Evolutionary conservation across 352 stramenopile species (phyloP).

Genomic region (Halophytophthora batemanensis): DNA sequence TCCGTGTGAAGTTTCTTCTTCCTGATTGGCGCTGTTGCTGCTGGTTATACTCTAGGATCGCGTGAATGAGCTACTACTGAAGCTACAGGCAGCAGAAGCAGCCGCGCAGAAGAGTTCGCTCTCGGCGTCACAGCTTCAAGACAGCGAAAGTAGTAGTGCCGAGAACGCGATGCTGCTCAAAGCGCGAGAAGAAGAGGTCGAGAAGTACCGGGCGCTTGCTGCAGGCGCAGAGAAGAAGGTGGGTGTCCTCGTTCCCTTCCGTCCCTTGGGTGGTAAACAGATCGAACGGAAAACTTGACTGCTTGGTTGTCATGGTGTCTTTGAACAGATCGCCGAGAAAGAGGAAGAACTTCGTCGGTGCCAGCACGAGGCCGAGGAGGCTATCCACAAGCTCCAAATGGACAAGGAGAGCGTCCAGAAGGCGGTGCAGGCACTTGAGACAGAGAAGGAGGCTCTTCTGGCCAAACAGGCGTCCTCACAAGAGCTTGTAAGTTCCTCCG

Average conservation of each 20-base stretch:
- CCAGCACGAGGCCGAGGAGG: conserved; percentile 47
- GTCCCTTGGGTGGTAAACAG: not conserved
- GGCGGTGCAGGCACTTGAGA: conserved; percentile 43
- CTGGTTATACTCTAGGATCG: conserved; percentile 24
- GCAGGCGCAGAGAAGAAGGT: conserved; percentile 53
- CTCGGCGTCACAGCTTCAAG: conserved; percentile 11
- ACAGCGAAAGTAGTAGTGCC: conserved; percentile 15
- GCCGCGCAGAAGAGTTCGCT: conserved; percentile 28
- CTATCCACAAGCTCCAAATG: conserved; percentile 40
- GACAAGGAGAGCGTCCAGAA: conserved; percentile 49
- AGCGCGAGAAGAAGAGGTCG: conserved; percentile 39
- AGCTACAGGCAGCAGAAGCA: conserved; percentile 53
- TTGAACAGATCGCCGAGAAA: conserved; percentile 33
- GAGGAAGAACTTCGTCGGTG: conserved; percentile 40
- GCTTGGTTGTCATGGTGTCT: not conserved
- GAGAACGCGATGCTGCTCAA: conserved; percentile 34
- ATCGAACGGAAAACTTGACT: too few relatives aligned
- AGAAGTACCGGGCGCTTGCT: conserved; percentile 42
- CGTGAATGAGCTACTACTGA: conserved; percentile 48
- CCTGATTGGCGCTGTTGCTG: too few relatives aligned
- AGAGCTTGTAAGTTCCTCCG: conserved; percentile 40
- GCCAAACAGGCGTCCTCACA: conserved; percentile 54
- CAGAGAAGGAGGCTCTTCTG: conserved; percentile 45
- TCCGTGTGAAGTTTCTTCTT: too few relatives aligned
- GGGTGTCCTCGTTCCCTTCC: not conserved